Evolutionary conservation across 768 basidiomycete genomes (phyloP), one percentile per base, ranked within the genome.

Genomic region (Podaxis sp.): DNA sequence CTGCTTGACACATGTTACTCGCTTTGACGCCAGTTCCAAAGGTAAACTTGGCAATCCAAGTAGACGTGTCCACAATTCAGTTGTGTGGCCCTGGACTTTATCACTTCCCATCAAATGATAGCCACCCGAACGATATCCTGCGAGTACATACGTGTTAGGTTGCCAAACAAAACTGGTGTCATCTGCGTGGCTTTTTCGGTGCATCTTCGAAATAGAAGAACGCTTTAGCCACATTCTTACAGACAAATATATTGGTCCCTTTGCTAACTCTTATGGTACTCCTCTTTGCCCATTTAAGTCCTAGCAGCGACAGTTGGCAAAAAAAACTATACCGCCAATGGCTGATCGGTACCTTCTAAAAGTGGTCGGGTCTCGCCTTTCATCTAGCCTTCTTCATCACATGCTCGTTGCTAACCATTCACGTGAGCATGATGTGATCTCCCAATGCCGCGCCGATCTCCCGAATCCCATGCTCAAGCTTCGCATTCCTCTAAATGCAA

Each of bases 381-480:
- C 61, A 51, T 64, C 63, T 36, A 65, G 66, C 43, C 37, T 46
- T 69, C 66, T 55, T 63, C 64, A 47, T 63, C 61, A 57, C 55
- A 63, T 57, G 46, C 25, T 29, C n/a, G 49, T 63, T 63, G 62
- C 49, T 24, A 56, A 24, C 36, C 17, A 25, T 8, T 56, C 55
- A 62, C 61, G 49, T 62, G 55, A 46, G 1, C 36, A 17, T 37
- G 49, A 49, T 47, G 29, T n/a, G 43, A 55, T 55, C 60, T 19
- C 27, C 25, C 37, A 25, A 50, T 22, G 36, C 17, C 59, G 61
- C 17, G 8, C 46, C 61, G 46, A 62, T 51, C 43, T 38, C 43
- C 61, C 61, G 54, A 55, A 24, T 19, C 2, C n/a, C 22, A 13
- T 40, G 4, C 17, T n/a, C 22, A 4, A 38, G 11, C 7, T 11